Percentiles rank a stretch among this genome's conserved stretches.
phyloP scores from a whole-genome alignment of 352 stramenopile genomes.

The Thraustochytrium striatum region DNA sequence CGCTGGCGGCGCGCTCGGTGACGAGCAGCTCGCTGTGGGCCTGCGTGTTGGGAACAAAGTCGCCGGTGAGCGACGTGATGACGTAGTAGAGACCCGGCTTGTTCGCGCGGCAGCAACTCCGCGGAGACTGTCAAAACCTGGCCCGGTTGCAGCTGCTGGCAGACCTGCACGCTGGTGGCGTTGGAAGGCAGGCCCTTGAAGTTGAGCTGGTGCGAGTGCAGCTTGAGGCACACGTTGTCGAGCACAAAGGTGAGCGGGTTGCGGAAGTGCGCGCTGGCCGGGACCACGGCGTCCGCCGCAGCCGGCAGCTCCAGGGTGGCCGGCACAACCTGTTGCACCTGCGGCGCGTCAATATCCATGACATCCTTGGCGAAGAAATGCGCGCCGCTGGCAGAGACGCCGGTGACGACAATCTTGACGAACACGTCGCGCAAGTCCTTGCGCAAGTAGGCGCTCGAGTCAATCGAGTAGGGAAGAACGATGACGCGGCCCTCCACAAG shows the following conservation, averaged over 20 bases:
- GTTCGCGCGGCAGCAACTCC: neutral
- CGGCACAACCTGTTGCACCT: neutral
- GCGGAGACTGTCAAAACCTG: neutral
- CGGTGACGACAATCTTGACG: constrained; percentile 26
- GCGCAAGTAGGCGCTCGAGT: constrained; percentile 34
- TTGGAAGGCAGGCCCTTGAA: constrained; percentile 16
- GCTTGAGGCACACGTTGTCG: constrained; percentile 12
- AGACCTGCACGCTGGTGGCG: constrained; percentile 21
- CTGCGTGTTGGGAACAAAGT: constrained; percentile 20
- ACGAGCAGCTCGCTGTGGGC: neutral
- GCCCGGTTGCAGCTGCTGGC: neutral
- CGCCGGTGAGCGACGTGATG: constrained; percentile 5
- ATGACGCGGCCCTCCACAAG: constrained; percentile 22
- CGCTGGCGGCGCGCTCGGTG: neutral
- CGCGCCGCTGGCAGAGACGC: neutral
- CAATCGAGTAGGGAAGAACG: neutral
- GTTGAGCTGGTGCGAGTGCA: constrained; percentile 42
- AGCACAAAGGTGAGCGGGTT: constrained; percentile 27
- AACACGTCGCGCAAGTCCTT: constrained; percentile 30
- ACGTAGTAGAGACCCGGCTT: constrained; percentile 37
- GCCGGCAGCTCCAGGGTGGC: neutral
- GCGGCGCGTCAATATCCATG: constrained; percentile 2
- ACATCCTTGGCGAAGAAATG: constrained; percentile 28
- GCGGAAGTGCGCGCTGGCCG: neutral
- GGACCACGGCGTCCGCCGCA: neutral